Base-by-base conservation (phyloP, 108 stramenopile genomes). In the Discostella stelligeroides region DNA sequence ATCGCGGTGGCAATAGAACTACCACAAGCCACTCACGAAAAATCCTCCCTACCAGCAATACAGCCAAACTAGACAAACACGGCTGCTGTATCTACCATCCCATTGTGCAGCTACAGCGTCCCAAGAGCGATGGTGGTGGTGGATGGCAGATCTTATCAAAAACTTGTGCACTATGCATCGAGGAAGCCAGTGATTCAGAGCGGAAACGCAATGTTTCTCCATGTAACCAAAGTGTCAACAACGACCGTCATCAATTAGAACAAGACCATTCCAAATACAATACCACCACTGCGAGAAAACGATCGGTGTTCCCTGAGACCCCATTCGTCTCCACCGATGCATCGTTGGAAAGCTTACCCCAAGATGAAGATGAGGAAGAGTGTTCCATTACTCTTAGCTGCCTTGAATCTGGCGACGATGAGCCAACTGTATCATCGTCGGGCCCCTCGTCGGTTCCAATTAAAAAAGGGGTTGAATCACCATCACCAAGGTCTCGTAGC, bases 41-140 rank as follows among this genome's bases (percentile, higher is more conserved):
- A 34, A 3, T 34, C 34, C 3, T 54, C 28, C 5, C 3, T 15
- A 28, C 53, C 53, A 54, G 15, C 28, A 15, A 54, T 14, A 25
- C 5, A 25, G 53, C 28, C 53, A 23, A 54, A 18, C 53, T 54
- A 0, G 53, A 54, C 53, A 15, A 6, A 25, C 25, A 54, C 12
- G 53, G 53, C 21, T 54, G 53, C 53, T 54, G 53, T 12, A 54
- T 54, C 14, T 54, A 25, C 53, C 53, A 54, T 12, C 27, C 53
- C 21, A 28, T 54, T 18, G 53, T 54, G 24, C 53, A 54, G 28
- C 28, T 54, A 13, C 53, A 15, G 28, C 53, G 53, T 27, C 53
- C 24, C 53, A 54, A 6, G 3, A 34, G 34, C 34, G 6, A 9
- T 25, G 53, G 53, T 28, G 9, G 49, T 25, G 49, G 53, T 27